Evolutionary conservation across 768 basidiomycete species (phyloP), one percentile per base, ranked within the genome.

Genomic region (Boletus barrowsii): DNA sequence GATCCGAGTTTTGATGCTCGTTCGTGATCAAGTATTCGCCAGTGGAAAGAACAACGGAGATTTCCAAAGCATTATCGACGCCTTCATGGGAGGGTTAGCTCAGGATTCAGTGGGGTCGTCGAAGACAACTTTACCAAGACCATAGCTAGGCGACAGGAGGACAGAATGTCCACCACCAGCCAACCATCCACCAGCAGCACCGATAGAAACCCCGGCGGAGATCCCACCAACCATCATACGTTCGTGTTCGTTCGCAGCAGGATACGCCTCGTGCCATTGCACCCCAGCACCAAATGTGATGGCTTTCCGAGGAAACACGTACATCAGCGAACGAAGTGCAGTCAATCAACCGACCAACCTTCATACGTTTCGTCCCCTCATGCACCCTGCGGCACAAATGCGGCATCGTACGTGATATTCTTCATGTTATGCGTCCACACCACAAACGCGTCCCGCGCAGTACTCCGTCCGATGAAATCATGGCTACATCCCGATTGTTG

Each of bases 111-210:
- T 9, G 17, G 17, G 1, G 14, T 39, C 37, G n/a, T 39, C 37
- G 37, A 39, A 11, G 37, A 15, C 22, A 15, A 15, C 14, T 51
- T 30, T 57, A 79, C 78, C 77, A n/a, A 81, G 72, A 4, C 81
- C 81, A 49, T 73, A 70, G 9, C 44, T 61, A 6, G 78, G 72
- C 0, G 78, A 68, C 2, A 79, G 56, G 3, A 26, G 59, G 33
- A 35, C 33, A 44, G 76, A 76, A 49, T 82, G 79, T 5, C 81
- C 79, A 2, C 78, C 80, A n/a, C 81, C 81, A 37, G 72, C 68
- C 1, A 78, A 53, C 76, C 79, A 83, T 22, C 81, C 80, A 36
- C 79, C 80, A 10, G 75, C 73, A 4, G 80, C 74, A 35, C 78
- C 79, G 6, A 81, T 69, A 5, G 77, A 73, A 26, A 71, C 76